Percentiles rank a stretch among this genome's conserved stretches.
Conservation (phyloP, 176 grass and related monocot species). For the Aechmea fasciata region DNA sequence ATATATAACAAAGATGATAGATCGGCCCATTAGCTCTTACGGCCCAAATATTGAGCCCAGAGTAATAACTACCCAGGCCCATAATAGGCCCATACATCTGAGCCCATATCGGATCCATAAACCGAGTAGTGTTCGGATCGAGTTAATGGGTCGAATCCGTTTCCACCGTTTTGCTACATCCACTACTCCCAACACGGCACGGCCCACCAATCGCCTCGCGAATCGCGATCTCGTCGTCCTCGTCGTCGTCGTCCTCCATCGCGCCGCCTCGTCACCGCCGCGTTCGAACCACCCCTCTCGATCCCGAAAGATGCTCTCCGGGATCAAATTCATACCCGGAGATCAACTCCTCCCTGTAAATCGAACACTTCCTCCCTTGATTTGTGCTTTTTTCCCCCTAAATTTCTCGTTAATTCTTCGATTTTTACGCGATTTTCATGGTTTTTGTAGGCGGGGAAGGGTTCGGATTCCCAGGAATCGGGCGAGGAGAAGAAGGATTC, state of each 20-base stretch:
- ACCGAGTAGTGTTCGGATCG: too few relatives aligned
- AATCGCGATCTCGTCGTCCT: not conserved
- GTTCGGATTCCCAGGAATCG: conserved; percentile 37
- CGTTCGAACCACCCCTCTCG: not conserved
- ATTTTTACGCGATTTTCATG: not conserved
- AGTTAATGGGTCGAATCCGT: too few relatives aligned
- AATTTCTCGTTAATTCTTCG: not conserved
- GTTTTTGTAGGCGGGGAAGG: conserved; percentile 10
- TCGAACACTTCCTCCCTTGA: not conserved
- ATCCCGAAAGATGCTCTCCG: conserved; percentile 1
- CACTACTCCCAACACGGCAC: too few relatives aligned
- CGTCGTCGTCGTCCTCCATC: not conserved
- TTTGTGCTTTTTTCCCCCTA: not conserved
- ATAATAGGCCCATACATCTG: too few relatives aligned
- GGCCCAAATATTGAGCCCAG: too few relatives aligned
- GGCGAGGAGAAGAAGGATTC: conserved; percentile 16
- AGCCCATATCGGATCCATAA: too few relatives aligned
- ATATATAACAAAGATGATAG: too few relatives aligned
- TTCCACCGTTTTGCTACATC: too few relatives aligned
- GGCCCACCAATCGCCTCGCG: too few relatives aligned
- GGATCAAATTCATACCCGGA: not conserved
- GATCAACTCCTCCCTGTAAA: conserved; percentile 1
- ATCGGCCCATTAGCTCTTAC: too few relatives aligned
- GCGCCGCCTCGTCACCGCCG: not conserved
- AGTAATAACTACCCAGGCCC: too few relatives aligned